Evolutionary conservation across 2,329 filamentous ascomycete species (phyloP), one percentile per base, ranked within the genome.

Genomic region (Cercospora beticola): DNA sequence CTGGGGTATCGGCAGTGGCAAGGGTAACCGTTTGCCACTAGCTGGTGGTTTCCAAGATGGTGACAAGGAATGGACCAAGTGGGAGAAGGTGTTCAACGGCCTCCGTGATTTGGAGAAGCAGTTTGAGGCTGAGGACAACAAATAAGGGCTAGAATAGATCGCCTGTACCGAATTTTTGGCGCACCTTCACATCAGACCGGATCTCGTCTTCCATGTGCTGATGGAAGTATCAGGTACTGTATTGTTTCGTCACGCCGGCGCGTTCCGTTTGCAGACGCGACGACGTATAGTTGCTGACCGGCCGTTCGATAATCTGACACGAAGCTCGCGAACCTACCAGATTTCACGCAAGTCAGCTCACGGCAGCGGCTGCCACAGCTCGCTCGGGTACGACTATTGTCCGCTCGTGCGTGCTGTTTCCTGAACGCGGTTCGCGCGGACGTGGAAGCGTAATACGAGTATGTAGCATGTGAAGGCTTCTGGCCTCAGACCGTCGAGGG

Each of bases 11-110:
- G 88, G 88, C 0, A 86, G 87, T 63, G 77, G 80, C 65, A 87
- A 88, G 68, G 88, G 87, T 12, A 87, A 85, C 6, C 81, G 88
- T 66, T 75, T 90, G 71, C 88, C 88, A 2, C 79, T 90, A 43
- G 78, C 81, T 43, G 87, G 87, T 1, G 87, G 86, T 0, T 83
- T 90, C 66, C 84, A 86, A 0, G 86, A 86, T 0, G 86, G 84
- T 21, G 86, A 86, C 56, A 81, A 76, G 5, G 86, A 88, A 76
- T 89, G 87, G 87, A 83, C 79, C 10, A 83, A 81, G 70, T 86
- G 86, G 86, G 82, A 83, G 74, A 80, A 73, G 1, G 74, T 81
- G 4, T 77, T 86, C 64, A 78, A 79, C 66, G 80, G 78, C 10
- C 75, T 86, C 70, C 82, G 83, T 65, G 77, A 82, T 70, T 72